phyloP scores from a whole-genome alignment of 352 stramenopile species.

The Pythium scleroteichum region DNA sequence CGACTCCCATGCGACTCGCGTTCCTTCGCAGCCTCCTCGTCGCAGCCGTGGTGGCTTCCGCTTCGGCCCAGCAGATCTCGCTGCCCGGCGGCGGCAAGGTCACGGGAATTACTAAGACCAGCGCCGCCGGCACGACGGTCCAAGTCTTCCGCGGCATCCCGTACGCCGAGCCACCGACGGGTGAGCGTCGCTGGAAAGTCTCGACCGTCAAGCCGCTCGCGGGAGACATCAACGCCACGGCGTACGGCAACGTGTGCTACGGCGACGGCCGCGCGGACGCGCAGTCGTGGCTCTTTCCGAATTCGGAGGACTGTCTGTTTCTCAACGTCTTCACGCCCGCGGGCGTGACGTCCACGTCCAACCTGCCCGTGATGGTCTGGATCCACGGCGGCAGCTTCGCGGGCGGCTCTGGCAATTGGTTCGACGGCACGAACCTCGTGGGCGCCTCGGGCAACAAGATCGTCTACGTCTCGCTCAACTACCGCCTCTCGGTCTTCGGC shows the following conservation, averaged over 20 bases:
- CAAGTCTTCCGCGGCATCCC: constrained; percentile 19
- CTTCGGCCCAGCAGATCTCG: neutral
- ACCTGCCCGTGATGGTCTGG: constrained; percentile 37
- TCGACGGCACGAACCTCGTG: constrained; percentile 10
- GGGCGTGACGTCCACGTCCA: constrained; percentile 19
- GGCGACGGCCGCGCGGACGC: constrained; percentile 3
- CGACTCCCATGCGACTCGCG: neutral
- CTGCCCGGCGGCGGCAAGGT: constrained; percentile 1
- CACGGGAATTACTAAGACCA: neutral
- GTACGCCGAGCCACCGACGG: constrained; percentile 10
- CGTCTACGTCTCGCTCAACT: constrained; percentile 37
- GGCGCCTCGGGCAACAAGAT: constrained; percentile 23
- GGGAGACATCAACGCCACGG: constrained; percentile 6
- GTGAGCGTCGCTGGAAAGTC: constrained; percentile 6
- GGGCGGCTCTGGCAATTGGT: constrained; percentile 10
- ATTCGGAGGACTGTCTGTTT: constrained; percentile 37
- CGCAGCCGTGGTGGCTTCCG: neutral
- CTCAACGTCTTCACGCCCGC: constrained; percentile 38
- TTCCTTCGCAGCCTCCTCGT: neutral
- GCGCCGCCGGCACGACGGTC: neutral
- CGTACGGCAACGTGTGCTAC: constrained; percentile 9
- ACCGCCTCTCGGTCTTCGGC: constrained; percentile 17
- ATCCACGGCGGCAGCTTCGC: constrained; percentile 34
- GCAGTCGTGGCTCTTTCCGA: neutral
- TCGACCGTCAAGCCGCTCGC: constrained; percentile 1